Percentiles rank a stretch among this genome's conserved stretches.
Conservation (phyloP, 805 yeast species). For the Maudiozyma turicensis region DNA sequence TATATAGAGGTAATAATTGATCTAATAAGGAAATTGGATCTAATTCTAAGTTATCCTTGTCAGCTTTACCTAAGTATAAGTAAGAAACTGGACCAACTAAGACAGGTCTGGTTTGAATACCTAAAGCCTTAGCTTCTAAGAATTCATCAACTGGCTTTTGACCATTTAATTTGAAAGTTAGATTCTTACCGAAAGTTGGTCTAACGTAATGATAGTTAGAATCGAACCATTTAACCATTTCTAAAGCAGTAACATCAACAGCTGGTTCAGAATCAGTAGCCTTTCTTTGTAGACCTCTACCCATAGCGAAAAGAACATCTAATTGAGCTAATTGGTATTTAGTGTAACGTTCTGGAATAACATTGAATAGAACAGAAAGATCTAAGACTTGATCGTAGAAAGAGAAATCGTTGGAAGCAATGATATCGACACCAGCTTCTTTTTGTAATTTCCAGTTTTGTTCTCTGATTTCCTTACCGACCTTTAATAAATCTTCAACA, state of each 20-base stretch:
- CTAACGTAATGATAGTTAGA: slow-evolving; percentile 99
- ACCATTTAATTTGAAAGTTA: slow-evolving; percentile 93
- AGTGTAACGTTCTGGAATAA: slow-evolving; percentile 93
- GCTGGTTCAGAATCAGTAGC: slow-evolving; percentile 80
- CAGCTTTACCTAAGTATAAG: slow-evolving; percentile 94
- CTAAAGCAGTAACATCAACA: slow-evolving; percentile 96
- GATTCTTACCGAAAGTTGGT: slow-evolving; percentile 94
- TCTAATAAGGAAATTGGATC: slow-evolving; percentile 85
- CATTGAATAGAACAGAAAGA: slow-evolving; percentile 85
- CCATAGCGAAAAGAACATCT: slow-evolving; percentile 97
- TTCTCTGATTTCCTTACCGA: slow-evolving; percentile 92
- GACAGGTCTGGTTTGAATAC: slow-evolving; percentile 96
- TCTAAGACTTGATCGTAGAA: slow-evolving; percentile 97
- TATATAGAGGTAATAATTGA: slow-evolving; percentile 88
- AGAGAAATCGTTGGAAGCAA: slow-evolving; percentile 96
- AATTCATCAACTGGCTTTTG: slow-evolving; percentile 95
- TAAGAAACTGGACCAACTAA: slow-evolving; percentile 93
- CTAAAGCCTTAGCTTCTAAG: slow-evolving; percentile 94
- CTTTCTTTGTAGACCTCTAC: slow-evolving; percentile 98
- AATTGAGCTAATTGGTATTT: slow-evolving; percentile 73
- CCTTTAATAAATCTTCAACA: slow-evolving; percentile 78
- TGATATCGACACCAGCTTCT: slow-evolving; percentile 93
- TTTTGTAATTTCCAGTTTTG: slow-evolving; percentile 97
- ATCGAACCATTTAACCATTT: slow-evolving; percentile 99
- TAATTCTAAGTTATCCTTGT: slow-evolving; percentile 91